Evolutionary conservation across 106 monocot genomes (phyloP), one percentile per base, ranked within the genome.

Genomic region (Gastrodia elata): DNA sequence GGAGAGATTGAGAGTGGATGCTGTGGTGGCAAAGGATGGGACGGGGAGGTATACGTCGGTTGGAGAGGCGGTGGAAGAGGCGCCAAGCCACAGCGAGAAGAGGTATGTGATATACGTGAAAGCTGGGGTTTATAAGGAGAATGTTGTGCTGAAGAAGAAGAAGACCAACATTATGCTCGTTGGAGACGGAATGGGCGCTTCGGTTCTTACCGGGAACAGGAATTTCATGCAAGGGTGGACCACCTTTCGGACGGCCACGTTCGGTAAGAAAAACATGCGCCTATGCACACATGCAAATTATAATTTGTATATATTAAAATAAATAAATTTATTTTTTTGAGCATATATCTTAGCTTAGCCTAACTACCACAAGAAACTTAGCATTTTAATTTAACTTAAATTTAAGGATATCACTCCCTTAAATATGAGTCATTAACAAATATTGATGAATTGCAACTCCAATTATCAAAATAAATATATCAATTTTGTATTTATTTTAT

Each of bases 101-200:
- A 86, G 85, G 75, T 88, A 97, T 39, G 88, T 97, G 24, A 97
- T 97, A 18, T 87, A 77, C 28, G 90, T 97, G 75, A 97, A 90
- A 84, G 76, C 52, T 38, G 97, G 97, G 52, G 74, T 84, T 70
- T 97, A 97, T 32, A 69, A 49, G 15, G 97, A 97, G 74, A 86
- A 90, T 57, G 92, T 97, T 46, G 90, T 84, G 61, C 4, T 97
- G 70, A 87, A 86, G 89, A 92, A 83, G 87, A 97, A 85, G 86
- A 93, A 93, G 81, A 86, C 41, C 20, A 88, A 88, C 39, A 85
- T 97, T 2, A 83, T 87, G 82, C 40, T 97, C 0, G 78, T 97
- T 9, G 97, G 97, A 1, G 97, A 97, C 11, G 97, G 97, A 8
- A 93, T 88, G 74, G 88, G 84, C 6, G 38, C 32, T 27, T 93